These are phyloP conservation scores for Dissoconium aciculare DNA, from an alignment of 2,329 filamentous ascomycete genomes.

Conservation along the genomic window DNA sequence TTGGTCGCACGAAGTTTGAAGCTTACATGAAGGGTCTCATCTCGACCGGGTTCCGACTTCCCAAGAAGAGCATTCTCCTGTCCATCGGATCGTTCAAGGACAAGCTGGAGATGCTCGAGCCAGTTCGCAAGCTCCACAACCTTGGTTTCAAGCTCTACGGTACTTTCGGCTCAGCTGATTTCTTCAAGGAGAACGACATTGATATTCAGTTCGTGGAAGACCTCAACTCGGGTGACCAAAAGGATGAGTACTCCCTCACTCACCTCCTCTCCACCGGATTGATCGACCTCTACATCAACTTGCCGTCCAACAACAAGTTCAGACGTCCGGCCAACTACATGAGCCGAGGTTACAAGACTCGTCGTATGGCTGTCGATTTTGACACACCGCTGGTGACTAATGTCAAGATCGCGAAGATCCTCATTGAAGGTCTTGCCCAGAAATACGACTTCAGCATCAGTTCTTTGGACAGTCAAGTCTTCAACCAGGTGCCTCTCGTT, in stretches of 20 bases:
- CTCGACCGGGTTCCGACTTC: conserved; percentile 90
- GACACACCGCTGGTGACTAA: conserved; percentile 96
- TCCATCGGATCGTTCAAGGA: conserved; percentile 97
- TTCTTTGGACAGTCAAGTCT: conserved; percentile 81
- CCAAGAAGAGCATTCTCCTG: conserved; percentile 85
- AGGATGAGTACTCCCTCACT: conserved; percentile 90
- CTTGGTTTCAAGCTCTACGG: conserved; percentile 93
- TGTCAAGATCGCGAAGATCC: conserved; percentile 96
- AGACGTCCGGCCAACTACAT: conserved; percentile 94
- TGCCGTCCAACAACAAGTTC: conserved; percentile 98
- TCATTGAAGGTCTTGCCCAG: conserved; percentile 84
- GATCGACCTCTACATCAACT: conserved; percentile 97
- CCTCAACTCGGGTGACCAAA: conserved; percentile 56
- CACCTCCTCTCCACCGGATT: conserved; percentile 95
- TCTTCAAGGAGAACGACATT: conserved; percentile 81
- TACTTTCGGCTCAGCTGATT: conserved; percentile 91
- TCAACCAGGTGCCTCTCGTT: conserved; percentile 31
- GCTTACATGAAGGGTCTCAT: conserved; percentile 93
- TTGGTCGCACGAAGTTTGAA: conserved; percentile 90
- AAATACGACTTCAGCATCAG: conserved; percentile 74
- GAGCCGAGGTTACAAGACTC: conserved; percentile 91
- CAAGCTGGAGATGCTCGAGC: conserved; percentile 92
- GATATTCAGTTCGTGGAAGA: conserved; percentile 88
- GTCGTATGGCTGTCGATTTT: conserved; percentile 95
- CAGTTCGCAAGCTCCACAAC: conserved; percentile 74